These are phyloP conservation scores for Smallanthus sonchifolius DNA, from an alignment of 129 eudicot genomes.

Conservation along the genomic window DNA sequence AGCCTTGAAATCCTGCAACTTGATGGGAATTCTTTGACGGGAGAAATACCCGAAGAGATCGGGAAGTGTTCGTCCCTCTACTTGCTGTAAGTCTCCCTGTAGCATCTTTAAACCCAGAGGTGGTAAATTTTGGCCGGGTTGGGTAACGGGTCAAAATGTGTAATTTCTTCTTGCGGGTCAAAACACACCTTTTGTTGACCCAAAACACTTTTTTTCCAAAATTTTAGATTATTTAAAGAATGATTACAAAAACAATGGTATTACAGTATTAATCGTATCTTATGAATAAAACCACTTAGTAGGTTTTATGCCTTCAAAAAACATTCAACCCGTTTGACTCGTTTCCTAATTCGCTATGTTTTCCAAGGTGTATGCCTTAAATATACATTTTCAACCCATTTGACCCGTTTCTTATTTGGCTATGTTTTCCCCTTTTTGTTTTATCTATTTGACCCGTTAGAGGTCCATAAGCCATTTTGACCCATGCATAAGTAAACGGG, in stretches of 20 bases:
- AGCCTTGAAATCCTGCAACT: slow-evolving; percentile 80
- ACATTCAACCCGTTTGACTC: background rate
- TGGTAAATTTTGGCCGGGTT: background rate
- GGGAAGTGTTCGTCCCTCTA: slow-evolving; percentile 88
- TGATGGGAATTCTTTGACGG: slow-evolving; percentile 75
- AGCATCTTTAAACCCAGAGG: background rate
- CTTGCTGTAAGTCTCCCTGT: slow-evolving; percentile 64
- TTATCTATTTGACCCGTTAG: background rate
- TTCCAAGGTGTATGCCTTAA: background rate
- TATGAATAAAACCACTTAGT: background rate
- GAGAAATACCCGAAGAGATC: slow-evolving; percentile 69
- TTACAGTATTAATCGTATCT: background rate
- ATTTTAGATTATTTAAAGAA: background rate
- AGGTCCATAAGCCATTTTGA: background rate
- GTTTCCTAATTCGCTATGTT: background rate
- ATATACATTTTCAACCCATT: background rate
- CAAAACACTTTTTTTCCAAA: background rate
- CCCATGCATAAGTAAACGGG: background rate
- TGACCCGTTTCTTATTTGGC: background rate
- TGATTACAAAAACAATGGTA: background rate
- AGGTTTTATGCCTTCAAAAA: background rate
- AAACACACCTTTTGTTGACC: background rate
- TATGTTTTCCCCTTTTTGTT: background rate
- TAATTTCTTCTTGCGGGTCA: background rate
- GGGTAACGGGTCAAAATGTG: background rate